Base-by-base conservation (phyloP, 371 early-diverging fungal species). In the Nosema bombycis region DNA sequence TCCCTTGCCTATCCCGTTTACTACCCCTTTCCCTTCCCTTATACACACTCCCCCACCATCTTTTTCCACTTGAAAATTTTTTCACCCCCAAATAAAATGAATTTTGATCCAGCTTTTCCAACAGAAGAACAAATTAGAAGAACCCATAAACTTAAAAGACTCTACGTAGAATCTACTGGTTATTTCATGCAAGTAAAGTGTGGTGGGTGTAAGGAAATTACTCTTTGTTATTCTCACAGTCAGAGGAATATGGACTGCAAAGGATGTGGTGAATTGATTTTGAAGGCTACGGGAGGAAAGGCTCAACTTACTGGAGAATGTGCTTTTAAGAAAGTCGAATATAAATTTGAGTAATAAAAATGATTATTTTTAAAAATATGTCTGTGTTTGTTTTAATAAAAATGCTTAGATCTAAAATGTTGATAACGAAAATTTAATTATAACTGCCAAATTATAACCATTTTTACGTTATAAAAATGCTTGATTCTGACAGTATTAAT, bases 181-280 rank as follows among this genome's bases (percentile, higher is more conserved):
- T 97, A 91, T 91, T 97, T 96, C 89, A 96, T 99, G 96, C 95
- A 97, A 85, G 96, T 99, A 82, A 95, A 95, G 90, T 97, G 98
- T 90, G 76, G 69, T 89, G 93, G 92, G 72, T 98, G 98, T 89
- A 91, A 92, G 84, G 89, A 90, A 87, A 94, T 94, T 86, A 95
- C 94, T 84, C 91, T 93, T 76, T 92, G 96, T 78, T 99, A 94
- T 90, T 92, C 92, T 86, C 98, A 99, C 88, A 95, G 96, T 78
- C 96, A 96, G 87, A 94, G 94, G 75, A 94, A 95, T 82, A 95
- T 96, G 72, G 84, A 91, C 70, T 99, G 99, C 90, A 88, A 90
- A 75, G 90, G 91, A 71, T 99, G 99, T 90, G 88, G 90, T 69
- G 91, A 91, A 72, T 93, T 96, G 70, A 90, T 99, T 78, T 93